Percentiles rank a stretch among this genome's conserved stretches.
These are phyloP conservation scores for Magnusiomyces paraingens DNA, from an alignment of 1,139 yeast species.

Conservation along the genomic window DNA sequence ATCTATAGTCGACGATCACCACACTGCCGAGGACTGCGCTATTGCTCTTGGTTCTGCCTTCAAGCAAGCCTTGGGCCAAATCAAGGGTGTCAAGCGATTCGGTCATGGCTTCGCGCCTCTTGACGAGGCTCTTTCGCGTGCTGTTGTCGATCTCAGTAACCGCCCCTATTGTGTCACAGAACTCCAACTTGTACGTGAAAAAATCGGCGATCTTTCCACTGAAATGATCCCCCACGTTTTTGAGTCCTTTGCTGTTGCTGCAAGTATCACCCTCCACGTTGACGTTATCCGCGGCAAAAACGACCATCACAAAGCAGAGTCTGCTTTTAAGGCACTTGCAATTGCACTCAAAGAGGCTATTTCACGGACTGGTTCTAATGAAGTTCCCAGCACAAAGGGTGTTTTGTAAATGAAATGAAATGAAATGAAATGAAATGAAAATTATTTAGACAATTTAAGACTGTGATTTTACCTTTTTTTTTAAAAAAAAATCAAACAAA, in stretches of 20 bases:
- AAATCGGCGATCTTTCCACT: conserved; percentile 83
- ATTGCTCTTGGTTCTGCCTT: conserved; percentile 87
- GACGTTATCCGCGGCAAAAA: conserved; percentile 90
- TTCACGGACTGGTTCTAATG: conserved; percentile 75
- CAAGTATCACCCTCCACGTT: conserved; percentile 85
- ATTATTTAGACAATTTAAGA: too few species aligned
- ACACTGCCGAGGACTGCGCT: conserved; percentile 92
- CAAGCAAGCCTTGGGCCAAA: conserved; percentile 81
- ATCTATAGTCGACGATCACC: conserved; percentile 75
- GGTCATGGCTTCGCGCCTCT: conserved; percentile 95
- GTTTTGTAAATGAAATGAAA: conserved; percentile 42
- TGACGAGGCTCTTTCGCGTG: conserved; percentile 91
- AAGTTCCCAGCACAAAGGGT: conserved; percentile 95
- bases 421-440: too few species aligned
- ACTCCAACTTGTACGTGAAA: conserved; percentile 83
- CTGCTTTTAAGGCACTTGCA: conserved; percentile 94
- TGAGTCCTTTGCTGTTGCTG: conserved; percentile 90
- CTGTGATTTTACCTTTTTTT: too few species aligned
- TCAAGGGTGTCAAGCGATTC: conserved; percentile 85
- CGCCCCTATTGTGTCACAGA: conserved; percentile 90
- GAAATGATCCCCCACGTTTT: conserved; percentile 97
- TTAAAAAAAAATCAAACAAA: too few species aligned
- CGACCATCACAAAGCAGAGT: conserved; percentile 94
- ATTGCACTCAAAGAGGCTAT: conserved; percentile 85
- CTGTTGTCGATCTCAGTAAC: conserved; percentile 89